Percentiles rank a stretch among this genome's conserved stretches.
Evolutionary conservation across 169 alveolate genomes (phyloP).

Genomic region (Eimeria necatrix): DNA sequence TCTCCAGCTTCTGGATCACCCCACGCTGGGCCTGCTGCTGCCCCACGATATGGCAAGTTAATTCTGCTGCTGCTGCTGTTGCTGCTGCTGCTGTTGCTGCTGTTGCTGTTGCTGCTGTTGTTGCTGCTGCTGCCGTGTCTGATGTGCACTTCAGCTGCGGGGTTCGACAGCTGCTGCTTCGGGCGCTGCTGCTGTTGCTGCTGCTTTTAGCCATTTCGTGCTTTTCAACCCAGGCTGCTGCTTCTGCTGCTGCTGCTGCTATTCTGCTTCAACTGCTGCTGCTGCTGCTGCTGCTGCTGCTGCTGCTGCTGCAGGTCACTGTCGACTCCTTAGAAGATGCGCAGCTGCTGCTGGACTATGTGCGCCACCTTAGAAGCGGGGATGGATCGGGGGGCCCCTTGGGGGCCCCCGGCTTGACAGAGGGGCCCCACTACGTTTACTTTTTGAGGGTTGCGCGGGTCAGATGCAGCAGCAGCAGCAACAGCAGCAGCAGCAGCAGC

Average conservation of each 20-base stretch:
- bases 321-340: conserved; percentile 14
- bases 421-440: not conserved
- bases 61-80: not conserved
- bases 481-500: too few species aligned
- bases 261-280: not conserved
- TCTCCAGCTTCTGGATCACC: conserved; percentile 4
- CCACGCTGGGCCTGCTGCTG: conserved; percentile 19
- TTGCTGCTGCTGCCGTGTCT: not conserved
- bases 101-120: not conserved
- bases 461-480: not conserved
- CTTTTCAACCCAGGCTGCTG: not conserved
- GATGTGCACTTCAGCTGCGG: too few species aligned
- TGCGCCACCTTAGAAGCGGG: not conserved
- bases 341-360: conserved; percentile 29
- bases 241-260: not conserved
- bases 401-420: not conserved
- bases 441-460: not conserved
- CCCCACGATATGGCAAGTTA: conserved; percentile 51
- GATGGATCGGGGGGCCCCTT: not conserved
- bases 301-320: not conserved
- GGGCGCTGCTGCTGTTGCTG: too few species aligned
- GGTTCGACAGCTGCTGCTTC: too few species aligned
- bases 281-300: conserved; percentile 29
- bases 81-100: conserved; percentile 1
- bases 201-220: not conserved